These are phyloP conservation scores for Pseudogymnoascus sp. DNA, from an alignment of 2,329 filamentous ascomycete genomes.

Conservation along the genomic window DNA sequence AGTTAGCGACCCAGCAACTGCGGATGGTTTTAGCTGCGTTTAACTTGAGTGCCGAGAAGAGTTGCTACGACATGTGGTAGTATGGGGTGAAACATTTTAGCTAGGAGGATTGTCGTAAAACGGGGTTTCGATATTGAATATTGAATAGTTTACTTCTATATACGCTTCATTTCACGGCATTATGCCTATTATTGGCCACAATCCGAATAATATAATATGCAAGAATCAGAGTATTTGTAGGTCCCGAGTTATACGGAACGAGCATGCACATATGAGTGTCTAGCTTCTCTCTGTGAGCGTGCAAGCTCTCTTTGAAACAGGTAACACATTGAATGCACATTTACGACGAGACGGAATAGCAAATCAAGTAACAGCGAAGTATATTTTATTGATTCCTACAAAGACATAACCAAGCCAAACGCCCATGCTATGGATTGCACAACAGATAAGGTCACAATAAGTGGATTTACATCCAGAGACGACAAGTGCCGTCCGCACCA, in stretches of 20 bases:
- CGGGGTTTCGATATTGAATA: neutral
- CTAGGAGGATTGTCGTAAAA: neutral
- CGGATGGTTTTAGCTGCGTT: conserved; percentile 2
- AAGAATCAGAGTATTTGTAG: neutral
- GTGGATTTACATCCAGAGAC: conserved; percentile 65
- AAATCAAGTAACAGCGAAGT: neutral
- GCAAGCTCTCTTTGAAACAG: neutral
- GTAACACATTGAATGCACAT: neutral
- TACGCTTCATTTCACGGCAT: neutral
- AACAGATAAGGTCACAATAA: conserved; percentile 3
- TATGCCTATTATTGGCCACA: neutral
- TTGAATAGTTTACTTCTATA: neutral
- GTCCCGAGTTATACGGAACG: neutral
- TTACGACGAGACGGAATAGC: neutral
- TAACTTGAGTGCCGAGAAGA: neutral
- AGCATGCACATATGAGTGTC: neutral
- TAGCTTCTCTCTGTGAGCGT: neutral
- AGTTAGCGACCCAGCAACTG: neutral
- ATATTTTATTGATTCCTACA: conserved; percentile 10
- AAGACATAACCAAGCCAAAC: conserved; percentile 9
- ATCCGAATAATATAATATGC: neutral
- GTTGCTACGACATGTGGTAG: neutral
- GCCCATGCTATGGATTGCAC: conserved; percentile 9
- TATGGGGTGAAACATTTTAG: neutral
- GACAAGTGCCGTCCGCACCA: conserved; percentile 86